Conservation (phyloP, 2,329 filamentous ascomycete genomes). For the Pezicula neosporulosa region DNA sequence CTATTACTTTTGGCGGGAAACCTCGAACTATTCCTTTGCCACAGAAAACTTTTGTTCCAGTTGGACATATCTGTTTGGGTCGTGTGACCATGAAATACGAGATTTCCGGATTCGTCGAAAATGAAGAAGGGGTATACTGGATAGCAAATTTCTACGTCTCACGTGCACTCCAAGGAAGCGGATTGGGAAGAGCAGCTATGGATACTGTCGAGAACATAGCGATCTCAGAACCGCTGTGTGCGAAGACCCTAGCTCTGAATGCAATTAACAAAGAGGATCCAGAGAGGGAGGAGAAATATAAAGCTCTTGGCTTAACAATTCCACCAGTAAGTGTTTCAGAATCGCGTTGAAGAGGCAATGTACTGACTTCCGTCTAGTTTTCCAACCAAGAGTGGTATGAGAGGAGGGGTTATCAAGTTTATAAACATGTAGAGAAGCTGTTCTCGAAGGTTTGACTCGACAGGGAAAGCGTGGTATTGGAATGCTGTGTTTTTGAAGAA, state of each 20-base stretch:
- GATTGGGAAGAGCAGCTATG: constrained; percentile 22
- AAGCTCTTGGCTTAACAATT: constrained; percentile 7
- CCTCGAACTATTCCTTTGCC: constrained; percentile 1
- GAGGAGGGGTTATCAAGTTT: constrained; percentile 21
- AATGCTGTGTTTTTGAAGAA: constrained; percentile 20
- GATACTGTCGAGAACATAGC: constrained; percentile 19
- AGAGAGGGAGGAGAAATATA: constrained; percentile 3
- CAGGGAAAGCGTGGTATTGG: constrained; percentile 14
- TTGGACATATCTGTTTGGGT: constrained; percentile 24
- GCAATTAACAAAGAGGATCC: constrained; percentile 11
- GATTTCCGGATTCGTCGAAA: constrained; percentile 1
- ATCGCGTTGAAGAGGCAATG: not conserved
- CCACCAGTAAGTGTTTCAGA: constrained; percentile 5
- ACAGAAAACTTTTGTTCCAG: constrained; percentile 15
- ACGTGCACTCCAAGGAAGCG: constrained; percentile 11
- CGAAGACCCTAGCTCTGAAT: constrained; percentile 15
- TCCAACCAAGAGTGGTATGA: constrained; percentile 21
- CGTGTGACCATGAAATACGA: constrained; percentile 1
- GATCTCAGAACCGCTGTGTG: constrained; percentile 11
- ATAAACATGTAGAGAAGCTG: constrained; percentile 9
- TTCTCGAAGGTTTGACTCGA: constrained; percentile 12
- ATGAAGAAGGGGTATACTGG: constrained; percentile 10
- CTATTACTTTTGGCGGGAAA: constrained; percentile 9
- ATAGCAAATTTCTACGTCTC: constrained; percentile 22
- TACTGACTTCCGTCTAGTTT: constrained; percentile 5